phyloP scores from a whole-genome alignment of 208 protist species.

The Leptomonas pyrrhocoris region DNA sequence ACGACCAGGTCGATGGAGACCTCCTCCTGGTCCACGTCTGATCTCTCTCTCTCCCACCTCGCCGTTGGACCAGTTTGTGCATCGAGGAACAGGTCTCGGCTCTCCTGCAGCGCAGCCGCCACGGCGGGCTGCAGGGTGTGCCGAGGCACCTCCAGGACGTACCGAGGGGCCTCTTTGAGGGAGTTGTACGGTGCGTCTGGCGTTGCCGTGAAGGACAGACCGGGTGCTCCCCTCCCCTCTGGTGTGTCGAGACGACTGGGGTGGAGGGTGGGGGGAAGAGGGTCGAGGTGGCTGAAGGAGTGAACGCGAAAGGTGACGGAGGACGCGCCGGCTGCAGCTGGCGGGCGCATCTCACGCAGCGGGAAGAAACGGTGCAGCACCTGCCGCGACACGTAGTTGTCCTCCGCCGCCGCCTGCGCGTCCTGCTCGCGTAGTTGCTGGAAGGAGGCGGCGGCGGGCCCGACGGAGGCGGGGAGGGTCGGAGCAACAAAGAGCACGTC shows the following conservation, averaged over 20 bases:
- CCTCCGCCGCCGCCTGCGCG: slow-evolving; percentile 14
- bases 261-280: slow-evolving; percentile 45
- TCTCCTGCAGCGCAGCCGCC: slow-evolving; percentile 45
- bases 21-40: slow-evolving; percentile 13
- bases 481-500: slow-evolving; percentile 78
- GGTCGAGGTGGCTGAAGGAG: slow-evolving; percentile 73
- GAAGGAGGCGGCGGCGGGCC: slow-evolving; percentile 46
- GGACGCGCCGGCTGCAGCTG: slow-evolving; percentile 1
- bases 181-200: slow-evolving; percentile 32
- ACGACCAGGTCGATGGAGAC: slow-evolving; percentile 55
- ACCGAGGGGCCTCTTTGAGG: slow-evolving; percentile 37
- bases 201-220: slow-evolving; percentile 20
- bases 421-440: slow-evolving; percentile 39
- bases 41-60: background rate
- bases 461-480: slow-evolving; percentile 44
- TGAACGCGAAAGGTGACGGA: slow-evolving; percentile 54
- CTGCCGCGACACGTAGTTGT: slow-evolving; percentile 30
- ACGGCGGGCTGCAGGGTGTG: slow-evolving; percentile 51
- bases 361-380: slow-evolving; percentile 64
- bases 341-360: slow-evolving; percentile 46
- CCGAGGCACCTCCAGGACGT: slow-evolving; percentile 70
- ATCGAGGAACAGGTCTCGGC: background rate
- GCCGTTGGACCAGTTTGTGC: background rate
- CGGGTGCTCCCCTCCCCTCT: slow-evolving; percentile 2
- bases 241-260: slow-evolving; percentile 22